Conservation (phyloP, 345 rosid genomes). For the Eucalyptus sp. region DNA sequence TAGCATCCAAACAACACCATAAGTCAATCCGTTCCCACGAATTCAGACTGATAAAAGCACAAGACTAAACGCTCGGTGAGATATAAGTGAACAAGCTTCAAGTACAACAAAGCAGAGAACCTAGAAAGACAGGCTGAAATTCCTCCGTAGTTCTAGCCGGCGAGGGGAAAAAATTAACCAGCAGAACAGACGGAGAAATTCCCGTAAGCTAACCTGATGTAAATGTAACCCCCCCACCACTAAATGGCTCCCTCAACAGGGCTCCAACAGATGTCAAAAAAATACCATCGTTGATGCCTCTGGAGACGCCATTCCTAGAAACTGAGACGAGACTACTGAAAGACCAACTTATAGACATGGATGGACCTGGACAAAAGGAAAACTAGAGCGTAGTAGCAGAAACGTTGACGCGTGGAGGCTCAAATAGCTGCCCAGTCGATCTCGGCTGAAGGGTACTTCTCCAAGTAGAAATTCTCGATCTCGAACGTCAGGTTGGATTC, state of each 20-base stretch:
- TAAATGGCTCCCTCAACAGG: not conserved
- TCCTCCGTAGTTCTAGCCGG: not conserved
- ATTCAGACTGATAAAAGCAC: not conserved
- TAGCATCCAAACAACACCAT: not conserved
- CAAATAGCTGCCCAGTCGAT: constrained; percentile 79
- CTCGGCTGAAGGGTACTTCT: constrained; percentile 74
- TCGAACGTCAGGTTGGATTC: constrained; percentile 42
- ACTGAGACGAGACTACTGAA: not conserved
- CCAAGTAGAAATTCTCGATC: constrained; percentile 32
- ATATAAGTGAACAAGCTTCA: not conserved
- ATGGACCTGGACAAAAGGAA: not conserved
- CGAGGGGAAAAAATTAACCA: not conserved
- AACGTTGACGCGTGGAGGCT: not conserved
- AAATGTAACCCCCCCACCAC: not conserved
- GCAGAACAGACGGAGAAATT: not conserved
- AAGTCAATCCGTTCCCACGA: not conserved
- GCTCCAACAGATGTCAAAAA: not conserved
- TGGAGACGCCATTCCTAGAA: not conserved
- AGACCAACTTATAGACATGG: not conserved
- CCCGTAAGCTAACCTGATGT: not conserved
- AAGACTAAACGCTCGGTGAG: not conserved
- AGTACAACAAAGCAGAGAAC: not conserved
- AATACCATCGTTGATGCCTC: not conserved
- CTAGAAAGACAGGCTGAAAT: not conserved
- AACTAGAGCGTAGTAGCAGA: not conserved